Conservation (phyloP, 805 yeast species). For the Alloascoidea africana region DNA sequence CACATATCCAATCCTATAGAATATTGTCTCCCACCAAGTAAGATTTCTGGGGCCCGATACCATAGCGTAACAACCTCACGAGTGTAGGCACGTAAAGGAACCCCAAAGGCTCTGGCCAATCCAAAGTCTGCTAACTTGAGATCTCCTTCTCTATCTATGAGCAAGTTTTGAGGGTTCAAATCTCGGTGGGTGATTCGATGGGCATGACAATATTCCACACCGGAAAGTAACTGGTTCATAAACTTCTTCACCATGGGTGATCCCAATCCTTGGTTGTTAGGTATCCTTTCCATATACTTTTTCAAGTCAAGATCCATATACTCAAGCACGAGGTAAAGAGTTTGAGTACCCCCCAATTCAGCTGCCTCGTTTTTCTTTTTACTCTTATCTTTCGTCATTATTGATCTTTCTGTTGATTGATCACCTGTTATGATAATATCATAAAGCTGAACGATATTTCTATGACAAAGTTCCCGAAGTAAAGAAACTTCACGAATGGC, state of each 20-base stretch:
- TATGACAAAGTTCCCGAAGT: conserved; percentile 85
- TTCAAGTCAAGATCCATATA: conserved; percentile 88
- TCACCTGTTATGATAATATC: not conserved
- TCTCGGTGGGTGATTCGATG: conserved; percentile 93
- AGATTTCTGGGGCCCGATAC: conserved; percentile 94
- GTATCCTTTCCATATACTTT: conserved; percentile 91
- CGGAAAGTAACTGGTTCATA: conserved; percentile 82
- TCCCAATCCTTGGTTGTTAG: conserved; percentile 82
- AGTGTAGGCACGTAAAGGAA: conserved; percentile 90
- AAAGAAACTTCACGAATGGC: conserved; percentile 94
- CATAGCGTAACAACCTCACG: conserved; percentile 97
- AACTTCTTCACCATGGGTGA: conserved; percentile 83
- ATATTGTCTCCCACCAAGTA: conserved; percentile 92
- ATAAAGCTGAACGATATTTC: conserved; percentile 59
- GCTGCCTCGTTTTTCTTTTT: too few relatives aligned
- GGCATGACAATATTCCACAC: conserved; percentile 85
- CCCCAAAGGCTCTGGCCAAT: conserved; percentile 93
- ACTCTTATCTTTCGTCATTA: too few relatives aligned
- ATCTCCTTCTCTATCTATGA: conserved; percentile 91
- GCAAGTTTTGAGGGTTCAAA: conserved; percentile 88
- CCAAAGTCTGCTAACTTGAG: conserved; percentile 89
- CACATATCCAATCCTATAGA: conserved; percentile 98
- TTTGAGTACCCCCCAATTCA: conserved; percentile 54
- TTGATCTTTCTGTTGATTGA: not conserved
- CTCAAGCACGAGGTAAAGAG: conserved; percentile 86